Base-by-base conservation (phyloP, 1,284 basidiomycete species). In the Tilletiaria anomala region DNA sequence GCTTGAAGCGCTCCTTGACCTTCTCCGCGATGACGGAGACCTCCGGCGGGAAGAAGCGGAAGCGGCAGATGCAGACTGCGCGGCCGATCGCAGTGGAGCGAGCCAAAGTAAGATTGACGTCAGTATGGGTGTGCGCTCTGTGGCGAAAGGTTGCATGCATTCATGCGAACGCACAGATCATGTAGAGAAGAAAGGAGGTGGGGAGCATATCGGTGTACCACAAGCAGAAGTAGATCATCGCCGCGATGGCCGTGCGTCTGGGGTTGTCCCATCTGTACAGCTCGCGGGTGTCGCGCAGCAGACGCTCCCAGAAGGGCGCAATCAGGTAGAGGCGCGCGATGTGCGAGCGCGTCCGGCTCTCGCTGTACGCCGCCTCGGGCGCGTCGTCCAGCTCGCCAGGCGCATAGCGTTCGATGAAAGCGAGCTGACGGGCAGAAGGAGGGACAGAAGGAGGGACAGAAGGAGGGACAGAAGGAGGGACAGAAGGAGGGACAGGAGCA, bases 221-320 rank as follows among this genome's bases (percentile, higher is more conserved):
- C 12, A 66, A 49, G n/a, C 60, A 54, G 46, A 65, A 66, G 44
- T 66, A 66, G 42, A 56, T 48, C 63, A 65, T 66, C 17, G 60
- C 57, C 5, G 55, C 56, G 12, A 53, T 48, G 0, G 53, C 57
- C 3, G 63, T 61, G 4, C 46, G 47, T 2, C 40, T 34, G 23
- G 20, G 44, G 10, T 53, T 41, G 14, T 55, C 47, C 54, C 54
- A 56, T 8, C 50, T 31, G 34, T 55, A 56, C 19, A 56, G 29
- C 8, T 38, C 32, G 11, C 48, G 53, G 10, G 53, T n/a, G 10
- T 44, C 40, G 17, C 20, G 15, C 4, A 38, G 50, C 11, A 66
- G 51, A 44, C 59, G 51, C 39, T 66, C 63, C 63, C 63, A 66
- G 37, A 66, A 66, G 1, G 63, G 63, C 5, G 63, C 63, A 37